These are phyloP conservation scores for Paragyromitra xinjiangensis DNA, from an alignment of 495 filamentous ascomycete genomes.

Conservation along the genomic window DNA sequence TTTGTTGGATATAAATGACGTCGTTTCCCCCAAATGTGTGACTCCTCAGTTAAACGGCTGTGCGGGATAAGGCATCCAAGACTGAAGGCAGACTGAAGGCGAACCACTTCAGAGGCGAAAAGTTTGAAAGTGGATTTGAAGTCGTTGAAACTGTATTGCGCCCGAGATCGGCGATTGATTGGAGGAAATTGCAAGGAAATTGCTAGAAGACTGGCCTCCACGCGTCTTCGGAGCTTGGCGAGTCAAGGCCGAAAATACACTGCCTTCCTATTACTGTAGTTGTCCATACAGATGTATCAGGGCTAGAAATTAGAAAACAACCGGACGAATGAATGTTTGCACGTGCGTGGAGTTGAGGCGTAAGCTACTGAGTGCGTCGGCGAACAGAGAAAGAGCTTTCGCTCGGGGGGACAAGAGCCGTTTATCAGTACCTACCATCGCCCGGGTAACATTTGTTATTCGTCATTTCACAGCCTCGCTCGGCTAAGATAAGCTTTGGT, in stretches of 20 bases:
- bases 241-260: slow-evolving; percentile 32
- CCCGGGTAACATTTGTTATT: slow-evolving; percentile 47
- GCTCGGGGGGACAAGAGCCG: slow-evolving; percentile 25
- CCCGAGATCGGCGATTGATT: slow-evolving; percentile 33
- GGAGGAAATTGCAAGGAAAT: slow-evolving; percentile 18
- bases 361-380: slow-evolving; percentile 12
- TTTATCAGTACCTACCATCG: slow-evolving; percentile 30
- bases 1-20: slow-evolving; percentile 33
- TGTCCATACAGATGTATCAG: slow-evolving; percentile 4
- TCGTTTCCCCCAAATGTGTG: slow-evolving; percentile 22
- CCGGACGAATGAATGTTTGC: slow-evolving; percentile 13
- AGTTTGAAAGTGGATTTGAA: slow-evolving; percentile 15
- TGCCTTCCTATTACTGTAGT: slow-evolving; percentile 27
- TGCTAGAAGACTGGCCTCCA: slow-evolving; percentile 19
- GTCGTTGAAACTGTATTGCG: not conserved
- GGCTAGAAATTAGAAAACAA: not conserved
- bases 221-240: slow-evolving; percentile 24
- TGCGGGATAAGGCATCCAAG: slow-evolving; percentile 3
- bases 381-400: slow-evolving; percentile 17
- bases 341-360: slow-evolving; percentile 35
- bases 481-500: slow-evolving; percentile 43
- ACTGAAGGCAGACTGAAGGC: slow-evolving; percentile 23
- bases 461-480: slow-evolving; percentile 12
- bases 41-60: slow-evolving; percentile 22
- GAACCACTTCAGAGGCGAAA: slow-evolving; percentile 1